Percentiles rank a stretch among this genome's conserved stretches.
Evolutionary conservation across 495 filamentous ascomycete genomes (phyloP).

Genomic region (Chaetomium tenue): DNA sequence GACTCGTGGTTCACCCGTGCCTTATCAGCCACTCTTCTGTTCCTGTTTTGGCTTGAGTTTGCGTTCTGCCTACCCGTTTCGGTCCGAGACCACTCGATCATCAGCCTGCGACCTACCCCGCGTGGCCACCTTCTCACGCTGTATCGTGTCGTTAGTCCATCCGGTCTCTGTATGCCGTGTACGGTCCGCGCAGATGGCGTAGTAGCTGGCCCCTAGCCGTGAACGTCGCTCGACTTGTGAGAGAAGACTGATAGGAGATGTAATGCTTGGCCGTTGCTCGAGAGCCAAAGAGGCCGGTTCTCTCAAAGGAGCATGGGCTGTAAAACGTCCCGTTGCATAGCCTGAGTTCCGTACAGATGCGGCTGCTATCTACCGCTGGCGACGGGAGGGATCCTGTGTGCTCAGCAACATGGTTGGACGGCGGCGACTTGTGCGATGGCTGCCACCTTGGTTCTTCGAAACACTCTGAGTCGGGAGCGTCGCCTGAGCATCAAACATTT

Average conservation of each 20-base stretch:
- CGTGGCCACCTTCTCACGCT: not conserved
- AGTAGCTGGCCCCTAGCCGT: too few species aligned
- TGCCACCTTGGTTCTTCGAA: not conserved
- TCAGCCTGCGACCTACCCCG: not conserved
- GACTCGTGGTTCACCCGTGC: not conserved
- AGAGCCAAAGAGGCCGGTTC: not conserved
- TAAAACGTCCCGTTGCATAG: not conserved
- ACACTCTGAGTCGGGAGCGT: not conserved
- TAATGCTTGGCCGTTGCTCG: not conserved
- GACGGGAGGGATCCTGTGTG: not conserved
- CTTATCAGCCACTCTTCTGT: not conserved
- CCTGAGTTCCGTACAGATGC: not conserved
- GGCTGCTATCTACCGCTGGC: conserved; percentile 5
- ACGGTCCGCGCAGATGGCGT: not conserved
- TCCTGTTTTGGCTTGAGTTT: not conserved
- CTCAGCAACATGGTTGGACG: conserved; percentile 8
- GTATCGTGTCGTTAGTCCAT: not conserved
- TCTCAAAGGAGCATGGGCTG: not conserved
- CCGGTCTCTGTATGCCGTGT: not conserved
- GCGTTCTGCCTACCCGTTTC: not conserved
- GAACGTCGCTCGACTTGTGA: not conserved
- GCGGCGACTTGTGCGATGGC: conserved; percentile 4
- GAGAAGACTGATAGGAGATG: not conserved
- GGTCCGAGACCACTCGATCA: not conserved
- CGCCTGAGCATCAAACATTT: not conserved